Evolutionary conservation across 2,329 filamentous ascomycete genomes (phyloP).

Genomic region (Verticillium klebahnii): DNA sequence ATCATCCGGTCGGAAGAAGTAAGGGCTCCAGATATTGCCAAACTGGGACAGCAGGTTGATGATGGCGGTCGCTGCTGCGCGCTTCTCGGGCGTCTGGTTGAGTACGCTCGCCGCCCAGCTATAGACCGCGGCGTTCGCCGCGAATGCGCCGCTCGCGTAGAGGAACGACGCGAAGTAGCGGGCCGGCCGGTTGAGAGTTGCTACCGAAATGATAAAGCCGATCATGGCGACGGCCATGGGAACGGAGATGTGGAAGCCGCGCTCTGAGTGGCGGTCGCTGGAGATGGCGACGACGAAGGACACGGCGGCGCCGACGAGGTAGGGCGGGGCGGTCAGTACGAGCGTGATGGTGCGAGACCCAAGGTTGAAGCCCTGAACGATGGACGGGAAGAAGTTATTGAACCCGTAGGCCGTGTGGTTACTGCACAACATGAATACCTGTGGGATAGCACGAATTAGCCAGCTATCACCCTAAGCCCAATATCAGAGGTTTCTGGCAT

Average conservation of each 20-base stretch:
- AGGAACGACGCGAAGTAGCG: constrained; percentile 46
- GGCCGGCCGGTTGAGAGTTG: constrained; percentile 46
- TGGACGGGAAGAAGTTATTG: constrained; percentile 62
- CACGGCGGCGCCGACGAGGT: constrained; percentile 47
- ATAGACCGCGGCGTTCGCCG: constrained; percentile 26
- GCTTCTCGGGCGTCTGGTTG: constrained; percentile 30
- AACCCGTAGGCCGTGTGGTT: constrained; percentile 50
- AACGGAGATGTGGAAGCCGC: constrained; percentile 53
- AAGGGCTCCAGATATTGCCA: constrained; percentile 32
- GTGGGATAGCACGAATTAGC: constrained; percentile 45
- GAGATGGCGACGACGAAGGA: constrained; percentile 56
- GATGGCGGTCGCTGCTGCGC: constrained; percentile 25
- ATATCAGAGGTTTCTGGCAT: constrained; percentile 31
- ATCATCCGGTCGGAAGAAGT: constrained; percentile 27
- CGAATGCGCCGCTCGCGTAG: constrained; percentile 25
- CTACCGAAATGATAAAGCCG: constrained; percentile 55
- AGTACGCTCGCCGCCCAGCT: constrained; percentile 27
- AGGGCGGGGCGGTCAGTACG: constrained; percentile 51
- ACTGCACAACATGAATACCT: constrained; percentile 48
- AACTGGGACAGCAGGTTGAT: constrained; percentile 30
- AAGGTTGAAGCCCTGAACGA: constrained; percentile 48
- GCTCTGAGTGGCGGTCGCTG: constrained; percentile 55
- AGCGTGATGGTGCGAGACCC: constrained; percentile 53
- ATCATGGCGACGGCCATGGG: constrained; percentile 50
- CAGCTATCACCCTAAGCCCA: constrained; percentile 42